A percentile compares a stretch with the other conserved stretches of the same genome.
These are phyloP conservation scores for Themeda triandra DNA, from an alignment of 176 grass and related monocot species.

Conservation along the genomic window DNA sequence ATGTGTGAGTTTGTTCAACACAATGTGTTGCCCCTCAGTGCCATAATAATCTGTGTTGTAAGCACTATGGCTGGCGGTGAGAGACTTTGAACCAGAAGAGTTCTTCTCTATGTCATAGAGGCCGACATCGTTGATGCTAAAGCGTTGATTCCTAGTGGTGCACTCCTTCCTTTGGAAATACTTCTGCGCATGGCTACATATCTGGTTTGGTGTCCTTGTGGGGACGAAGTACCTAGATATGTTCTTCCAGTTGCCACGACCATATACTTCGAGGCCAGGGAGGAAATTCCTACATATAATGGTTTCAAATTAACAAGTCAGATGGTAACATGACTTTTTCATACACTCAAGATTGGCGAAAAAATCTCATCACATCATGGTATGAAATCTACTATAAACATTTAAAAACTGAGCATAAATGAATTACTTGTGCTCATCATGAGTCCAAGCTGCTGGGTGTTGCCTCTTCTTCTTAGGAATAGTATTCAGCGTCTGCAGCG, in stretches of 20 bases:
- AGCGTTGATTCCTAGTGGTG: background rate
- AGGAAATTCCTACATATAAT: constrained; percentile 8
- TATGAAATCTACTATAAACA: background rate
- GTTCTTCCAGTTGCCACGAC: constrained; percentile 9
- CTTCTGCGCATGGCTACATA: background rate
- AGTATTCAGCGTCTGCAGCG: no score
- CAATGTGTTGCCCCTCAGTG: background rate
- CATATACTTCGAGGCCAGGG: background rate
- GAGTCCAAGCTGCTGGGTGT: background rate
- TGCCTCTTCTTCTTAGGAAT: background rate
- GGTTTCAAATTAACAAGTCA: no score
- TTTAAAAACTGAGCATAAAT: background rate
- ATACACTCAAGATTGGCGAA: background rate
- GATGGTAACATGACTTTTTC: background rate
- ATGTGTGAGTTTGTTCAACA: no score
- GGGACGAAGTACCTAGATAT: background rate
- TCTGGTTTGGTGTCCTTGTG: background rate
- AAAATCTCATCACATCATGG: background rate
- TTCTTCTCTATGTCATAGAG: background rate
- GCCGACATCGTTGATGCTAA: background rate
- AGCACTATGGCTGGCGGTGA: fast-evolving
- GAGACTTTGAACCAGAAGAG: background rate
- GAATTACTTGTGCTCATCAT: constrained; percentile 24
- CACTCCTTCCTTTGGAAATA: background rate
- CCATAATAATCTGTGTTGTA: background rate